Evolutionary conservation across 805 yeast genomes (phyloP), one percentile per base, ranked within the genome.

Genomic region (Saturnispora sanitii): DNA sequence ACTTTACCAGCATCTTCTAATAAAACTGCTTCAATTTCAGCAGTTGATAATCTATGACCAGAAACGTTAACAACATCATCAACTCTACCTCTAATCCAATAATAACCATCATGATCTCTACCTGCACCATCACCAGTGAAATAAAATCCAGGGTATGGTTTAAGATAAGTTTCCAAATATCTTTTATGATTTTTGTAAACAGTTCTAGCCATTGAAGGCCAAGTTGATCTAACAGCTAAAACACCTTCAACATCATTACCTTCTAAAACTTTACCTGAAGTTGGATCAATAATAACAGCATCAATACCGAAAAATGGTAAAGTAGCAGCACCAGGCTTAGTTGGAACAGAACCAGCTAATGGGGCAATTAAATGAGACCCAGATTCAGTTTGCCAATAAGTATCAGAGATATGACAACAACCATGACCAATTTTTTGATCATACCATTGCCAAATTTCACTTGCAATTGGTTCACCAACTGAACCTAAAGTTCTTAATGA

Each of bases 121-220:
- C 94, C 97, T 41, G 96, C 97, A 66, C 97, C 97, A 61, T 90
- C 98, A 55, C 98, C 98, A 11, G 96, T 83, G 71, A 92, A 92
- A 68, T 87, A 92, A 66, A 74, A 77, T 44, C 95, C 94, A 45
- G 90, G 85, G 68, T 90, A 92, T 39, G 96, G 95, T 54, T 79
- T 80, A 59, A 92, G 71, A 64, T 92, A 92, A 31, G 97, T 92
- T 46, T 90, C 96, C 55, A 87, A 67, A 66, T 73, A 90, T 55
- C 95, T 79, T 47, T 67, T 66, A 62, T 90, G 94, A 62, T 88
- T 86, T 58, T 80, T 81, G 79, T 80, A 88, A 45, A 92, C 92
- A 41, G 96, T 79, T 67, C 98, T 81, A 23, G 97, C 92, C 79
- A 92, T 88, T n/a, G 96, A 87, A 43, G 98, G 98, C 98, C 98